Conservation (phyloP, 1,284 basidiomycete species). For the Rhodotorula mucilaginosa region DNA sequence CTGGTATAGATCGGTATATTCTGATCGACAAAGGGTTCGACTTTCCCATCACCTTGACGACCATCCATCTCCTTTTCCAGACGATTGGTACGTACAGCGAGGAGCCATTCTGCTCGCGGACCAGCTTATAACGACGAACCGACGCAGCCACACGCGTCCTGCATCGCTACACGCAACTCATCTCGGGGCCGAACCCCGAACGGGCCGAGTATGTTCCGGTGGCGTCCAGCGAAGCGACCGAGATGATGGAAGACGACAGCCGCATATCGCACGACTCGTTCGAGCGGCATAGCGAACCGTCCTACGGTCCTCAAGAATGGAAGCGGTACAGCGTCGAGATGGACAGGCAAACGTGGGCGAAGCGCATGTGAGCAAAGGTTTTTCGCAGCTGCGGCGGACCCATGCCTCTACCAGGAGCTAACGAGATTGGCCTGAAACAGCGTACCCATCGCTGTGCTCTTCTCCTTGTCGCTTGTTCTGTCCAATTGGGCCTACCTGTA, state of each 20-base stretch:
- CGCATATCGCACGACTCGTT: not conserved
- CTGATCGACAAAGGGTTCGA: slow-evolving; percentile 33
- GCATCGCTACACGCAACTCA: slow-evolving; percentile 34
- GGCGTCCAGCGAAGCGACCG: not conserved
- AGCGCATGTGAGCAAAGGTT: slow-evolving; percentile 21
- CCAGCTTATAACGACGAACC: no score
- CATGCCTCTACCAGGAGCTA: not conserved
- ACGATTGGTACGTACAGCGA: slow-evolving; percentile 11
- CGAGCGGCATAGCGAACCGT: not conserved
- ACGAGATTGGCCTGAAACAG: not conserved
- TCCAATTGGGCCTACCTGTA: slow-evolving; percentile 36
- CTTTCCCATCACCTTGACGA: slow-evolving; percentile 40
- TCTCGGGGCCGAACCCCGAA: slow-evolving; percentile 21
- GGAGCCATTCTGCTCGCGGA: not conserved
- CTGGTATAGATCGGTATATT: slow-evolving; percentile 32
- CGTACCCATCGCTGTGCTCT: slow-evolving; percentile 37
- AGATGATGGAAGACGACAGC: not conserved
- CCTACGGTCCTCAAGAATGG: slow-evolving; percentile 1
- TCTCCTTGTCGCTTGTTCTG: slow-evolving; percentile 38
- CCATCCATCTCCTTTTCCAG: slow-evolving; percentile 32
- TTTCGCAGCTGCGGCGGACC: not conserved
- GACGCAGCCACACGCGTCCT: slow-evolving; percentile 26
- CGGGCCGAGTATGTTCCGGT: slow-evolving; percentile 19
- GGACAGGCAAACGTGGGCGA: slow-evolving; percentile 19
- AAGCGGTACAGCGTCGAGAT: slow-evolving; percentile 28